Evolutionary conservation across 169 alveolate genomes (phyloP).

Genomic region (Pseudocohnilembus persalinus): DNA sequence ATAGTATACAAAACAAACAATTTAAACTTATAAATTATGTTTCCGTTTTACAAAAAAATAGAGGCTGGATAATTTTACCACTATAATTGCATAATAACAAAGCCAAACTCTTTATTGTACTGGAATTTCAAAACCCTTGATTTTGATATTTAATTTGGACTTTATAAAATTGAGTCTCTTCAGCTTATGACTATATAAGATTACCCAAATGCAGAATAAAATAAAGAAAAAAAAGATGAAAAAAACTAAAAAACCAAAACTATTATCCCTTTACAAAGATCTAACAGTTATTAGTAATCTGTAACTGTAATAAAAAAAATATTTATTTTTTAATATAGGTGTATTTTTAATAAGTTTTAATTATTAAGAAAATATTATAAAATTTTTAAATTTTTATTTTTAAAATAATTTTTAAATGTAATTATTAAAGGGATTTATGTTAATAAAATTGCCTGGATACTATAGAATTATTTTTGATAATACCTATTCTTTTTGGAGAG

Average conservation of each 20-base stretch:
- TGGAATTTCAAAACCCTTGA: slow-evolving; percentile 49
- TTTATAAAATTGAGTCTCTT: slow-evolving; percentile 20
- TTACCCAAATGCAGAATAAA: background rate
- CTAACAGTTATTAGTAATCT: slow-evolving; percentile 36
- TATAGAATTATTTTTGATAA: slow-evolving; percentile 47
- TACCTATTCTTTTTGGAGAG: slow-evolving; percentile 39
- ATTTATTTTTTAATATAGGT: background rate
- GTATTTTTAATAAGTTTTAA: too few relatives aligned
- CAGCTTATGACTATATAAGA: background rate
- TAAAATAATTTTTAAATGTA: background rate
- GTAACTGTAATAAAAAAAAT: slow-evolving; percentile 18
- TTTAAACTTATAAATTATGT: slow-evolving; percentile 24
- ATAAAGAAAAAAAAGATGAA: slow-evolving; percentile 16
- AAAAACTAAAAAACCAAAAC: slow-evolving; percentile 20
- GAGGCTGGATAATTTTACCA: slow-evolving; percentile 31
- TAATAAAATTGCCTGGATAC: slow-evolving; percentile 32
- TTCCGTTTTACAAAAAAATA: slow-evolving; percentile 34
- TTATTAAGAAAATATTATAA: too few relatives aligned
- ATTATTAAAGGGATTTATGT: slow-evolving; percentile 17
- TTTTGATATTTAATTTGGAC: slow-evolving; percentile 45
- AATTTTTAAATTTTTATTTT: too few relatives aligned
- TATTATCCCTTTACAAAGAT: slow-evolving; percentile 20
- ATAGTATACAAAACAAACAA: slow-evolving; percentile 10
- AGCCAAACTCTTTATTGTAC: slow-evolving; percentile 24
- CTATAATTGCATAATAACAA: slow-evolving; percentile 26